Conservation (phyloP, 1,284 basidiomycete species). For the Fomes fomentarius region DNA sequence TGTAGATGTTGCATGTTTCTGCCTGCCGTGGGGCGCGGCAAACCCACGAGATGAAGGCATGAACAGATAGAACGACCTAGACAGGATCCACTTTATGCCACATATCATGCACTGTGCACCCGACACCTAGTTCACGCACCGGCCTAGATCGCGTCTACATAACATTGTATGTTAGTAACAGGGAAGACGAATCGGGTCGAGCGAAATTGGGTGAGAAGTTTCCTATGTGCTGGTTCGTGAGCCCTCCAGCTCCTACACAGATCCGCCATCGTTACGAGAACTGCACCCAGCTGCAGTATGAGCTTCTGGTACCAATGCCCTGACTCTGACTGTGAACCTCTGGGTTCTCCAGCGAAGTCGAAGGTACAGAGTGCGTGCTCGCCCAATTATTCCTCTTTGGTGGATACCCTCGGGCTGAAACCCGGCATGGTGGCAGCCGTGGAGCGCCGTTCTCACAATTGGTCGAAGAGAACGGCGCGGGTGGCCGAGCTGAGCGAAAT, state of each 20-base stretch:
- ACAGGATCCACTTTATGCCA: not conserved
- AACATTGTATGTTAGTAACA: conserved; percentile 17
- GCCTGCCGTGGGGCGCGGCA: too few species aligned
- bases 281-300: conserved; percentile 13
- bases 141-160: conserved; percentile 20
- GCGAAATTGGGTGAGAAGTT: conserved; percentile 23
- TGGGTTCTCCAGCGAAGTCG: not conserved
- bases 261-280: conserved; percentile 11
- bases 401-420: conserved; percentile 4
- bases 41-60: too few species aligned
- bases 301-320: conserved; percentile 3
- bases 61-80: not conserved
- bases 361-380: conserved; percentile 1
- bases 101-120: not conserved
- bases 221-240: conserved; percentile 17
- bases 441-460: conserved; percentile 13
- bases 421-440: conserved; percentile 16
- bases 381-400: conserved; percentile 18
- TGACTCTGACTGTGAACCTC: conserved; percentile 2
- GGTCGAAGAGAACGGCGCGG: conserved; percentile 19
- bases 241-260: conserved; percentile 2
- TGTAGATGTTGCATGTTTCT: too few species aligned
- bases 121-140: not conserved
- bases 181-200: conserved; percentile 12
- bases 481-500: conserved; percentile 25